These are phyloP conservation scores for Boletus reticuloceps DNA, from an alignment of 768 basidiomycete genomes.

Conservation along the genomic window DNA sequence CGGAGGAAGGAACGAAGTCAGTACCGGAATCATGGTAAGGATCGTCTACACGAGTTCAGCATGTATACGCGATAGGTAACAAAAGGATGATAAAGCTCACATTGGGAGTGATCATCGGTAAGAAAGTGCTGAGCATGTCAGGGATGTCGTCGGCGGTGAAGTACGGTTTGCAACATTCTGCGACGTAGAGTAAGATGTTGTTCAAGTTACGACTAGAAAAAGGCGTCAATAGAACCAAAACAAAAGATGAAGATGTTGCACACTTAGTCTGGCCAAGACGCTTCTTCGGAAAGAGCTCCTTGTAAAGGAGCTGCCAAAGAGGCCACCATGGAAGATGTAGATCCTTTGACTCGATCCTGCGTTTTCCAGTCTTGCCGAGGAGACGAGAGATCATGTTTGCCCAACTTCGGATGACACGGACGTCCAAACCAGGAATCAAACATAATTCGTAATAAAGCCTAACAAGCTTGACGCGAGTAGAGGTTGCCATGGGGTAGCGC, in stretches of 20 bases:
- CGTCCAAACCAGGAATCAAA: conserved; percentile 72
- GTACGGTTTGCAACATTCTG: conserved; percentile 70
- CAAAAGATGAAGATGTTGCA: conserved; percentile 21
- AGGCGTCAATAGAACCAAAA: conserved; percentile 5
- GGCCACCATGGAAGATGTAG: conserved; percentile 72
- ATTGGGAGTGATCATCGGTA: conserved; percentile 69
- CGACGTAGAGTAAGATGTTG: conserved; percentile 72
- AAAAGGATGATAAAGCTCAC: conserved; percentile 39
- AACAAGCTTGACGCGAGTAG: conserved; percentile 70
- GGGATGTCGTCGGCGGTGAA: conserved; percentile 63
- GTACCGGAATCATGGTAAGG: conserved; percentile 69
- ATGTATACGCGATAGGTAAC: neutral
- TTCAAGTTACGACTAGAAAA: conserved; percentile 54
- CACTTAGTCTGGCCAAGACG: conserved; percentile 59
- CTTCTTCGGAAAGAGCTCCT: conserved; percentile 73
- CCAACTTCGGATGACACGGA: conserved; percentile 69
- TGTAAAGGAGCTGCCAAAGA: conserved; percentile 71
- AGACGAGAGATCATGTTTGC: conserved; percentile 75
- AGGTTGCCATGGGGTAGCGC: conserved; percentile 72
- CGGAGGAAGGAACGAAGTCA: conserved; percentile 76
- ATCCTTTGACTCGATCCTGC: conserved; percentile 66
- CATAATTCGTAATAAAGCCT: conserved; percentile 76
- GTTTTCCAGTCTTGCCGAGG: conserved; percentile 63
- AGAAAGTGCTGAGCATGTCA: conserved; percentile 66
- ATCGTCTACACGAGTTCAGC: conserved; percentile 45